Conservation (phyloP, 1,139 yeast genomes). For the Yarrowia galli region DNA sequence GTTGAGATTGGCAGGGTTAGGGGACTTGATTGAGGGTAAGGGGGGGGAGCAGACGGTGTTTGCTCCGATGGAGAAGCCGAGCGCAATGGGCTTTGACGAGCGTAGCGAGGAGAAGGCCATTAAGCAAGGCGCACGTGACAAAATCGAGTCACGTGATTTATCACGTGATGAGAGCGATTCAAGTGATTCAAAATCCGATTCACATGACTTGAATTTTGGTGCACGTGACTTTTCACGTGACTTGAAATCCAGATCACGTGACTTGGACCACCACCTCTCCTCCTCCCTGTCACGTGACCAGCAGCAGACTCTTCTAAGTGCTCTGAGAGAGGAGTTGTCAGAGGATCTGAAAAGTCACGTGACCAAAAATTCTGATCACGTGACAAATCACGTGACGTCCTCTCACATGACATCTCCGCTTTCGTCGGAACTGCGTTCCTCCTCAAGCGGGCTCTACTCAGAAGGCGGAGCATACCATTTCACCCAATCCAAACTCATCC, state of each 20-base stretch:
- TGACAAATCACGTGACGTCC: no score
- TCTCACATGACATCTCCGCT: conserved; percentile 46
- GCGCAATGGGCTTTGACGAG: conserved; percentile 40
- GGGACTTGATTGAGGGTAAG: conserved; percentile 63
- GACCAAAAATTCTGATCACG: no score
- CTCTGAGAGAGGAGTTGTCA: no score
- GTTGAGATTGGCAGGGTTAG: conserved; percentile 66
- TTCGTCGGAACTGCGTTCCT: no score
- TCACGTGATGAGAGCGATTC: no score
- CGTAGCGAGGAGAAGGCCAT: no score
- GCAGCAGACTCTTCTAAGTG: not conserved
- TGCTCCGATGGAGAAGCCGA: conserved; percentile 50
- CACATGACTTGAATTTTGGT: no score
- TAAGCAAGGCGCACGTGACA: no score
- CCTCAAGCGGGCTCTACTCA: conserved; percentile 40
- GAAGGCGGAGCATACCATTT: conserved; percentile 53
- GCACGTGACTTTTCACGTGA: no score
- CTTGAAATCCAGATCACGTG: not conserved
- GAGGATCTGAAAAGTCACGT: no score
- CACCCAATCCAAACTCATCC: conserved; percentile 51
- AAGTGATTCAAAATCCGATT: no score
- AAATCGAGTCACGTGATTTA: not conserved
- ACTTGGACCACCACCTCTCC: not conserved
- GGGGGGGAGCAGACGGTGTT: conserved; percentile 64
- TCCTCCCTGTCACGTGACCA: not conserved